Conservation (phyloP, 2,329 filamentous ascomycete species). For the Epicoccum nigrum region DNA sequence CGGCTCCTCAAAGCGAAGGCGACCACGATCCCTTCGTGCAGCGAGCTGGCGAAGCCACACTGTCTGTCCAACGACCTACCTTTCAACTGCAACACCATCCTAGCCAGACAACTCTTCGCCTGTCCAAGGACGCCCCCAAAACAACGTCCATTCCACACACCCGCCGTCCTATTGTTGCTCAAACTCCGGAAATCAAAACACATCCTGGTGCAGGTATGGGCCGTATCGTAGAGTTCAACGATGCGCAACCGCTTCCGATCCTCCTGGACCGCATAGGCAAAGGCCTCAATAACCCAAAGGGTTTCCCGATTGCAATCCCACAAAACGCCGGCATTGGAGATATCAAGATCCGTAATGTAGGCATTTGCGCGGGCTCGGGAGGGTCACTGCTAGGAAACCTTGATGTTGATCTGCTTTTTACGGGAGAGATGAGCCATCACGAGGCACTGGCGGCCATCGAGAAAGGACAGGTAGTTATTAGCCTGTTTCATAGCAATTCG, state of each 20-base stretch:
- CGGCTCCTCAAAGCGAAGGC: constrained; percentile 25
- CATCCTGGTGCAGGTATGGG: constrained; percentile 64
- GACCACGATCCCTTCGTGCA: constrained; percentile 46
- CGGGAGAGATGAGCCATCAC: constrained; percentile 92
- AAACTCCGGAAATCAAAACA: constrained; percentile 48
- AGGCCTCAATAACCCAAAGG: constrained; percentile 70
- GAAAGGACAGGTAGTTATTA: constrained; percentile 79
- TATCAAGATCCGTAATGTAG: constrained; percentile 70
- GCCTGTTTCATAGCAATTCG: constrained; percentile 90
- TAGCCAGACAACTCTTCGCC: constrained; percentile 50
- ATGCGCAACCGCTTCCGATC: constrained; percentile 58
- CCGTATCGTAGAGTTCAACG: constrained; percentile 62
- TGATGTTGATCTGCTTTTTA: constrained; percentile 81
- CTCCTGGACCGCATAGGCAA: constrained; percentile 68
- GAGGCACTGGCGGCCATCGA: constrained; percentile 87
- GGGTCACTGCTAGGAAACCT: constrained; percentile 73
- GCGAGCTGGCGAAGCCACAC: not conserved
- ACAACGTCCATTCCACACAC: constrained; percentile 50
- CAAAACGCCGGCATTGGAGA: constrained; percentile 62
- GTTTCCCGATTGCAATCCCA: constrained; percentile 68
- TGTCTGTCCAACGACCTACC: constrained; percentile 44
- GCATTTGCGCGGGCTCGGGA: constrained; percentile 89
- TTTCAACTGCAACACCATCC: constrained; percentile 57
- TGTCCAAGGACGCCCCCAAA: constrained; percentile 33
- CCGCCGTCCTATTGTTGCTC: constrained; percentile 60